Percentiles rank a stretch among this genome's conserved stretches.
These are phyloP conservation scores for Termitomyces sp. DNA, from an alignment of 768 basidiomycete species.

Conservation along the genomic window DNA sequence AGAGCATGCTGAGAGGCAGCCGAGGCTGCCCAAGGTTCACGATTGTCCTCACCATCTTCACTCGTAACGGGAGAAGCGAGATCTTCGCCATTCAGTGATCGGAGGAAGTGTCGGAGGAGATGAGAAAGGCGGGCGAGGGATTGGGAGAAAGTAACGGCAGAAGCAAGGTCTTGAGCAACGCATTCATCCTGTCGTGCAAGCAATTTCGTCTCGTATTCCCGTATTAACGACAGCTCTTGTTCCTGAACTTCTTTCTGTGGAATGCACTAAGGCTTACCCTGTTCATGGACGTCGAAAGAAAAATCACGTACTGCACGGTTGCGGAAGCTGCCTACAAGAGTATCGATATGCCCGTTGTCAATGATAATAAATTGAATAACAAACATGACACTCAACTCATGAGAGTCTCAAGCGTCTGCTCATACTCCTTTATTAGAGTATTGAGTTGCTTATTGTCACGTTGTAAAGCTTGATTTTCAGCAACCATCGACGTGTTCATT, in stretches of 20 bases:
- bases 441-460: slow-evolving; percentile 97
- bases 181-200: slow-evolving; percentile 68
- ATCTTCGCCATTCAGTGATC: slow-evolving; percentile 66
- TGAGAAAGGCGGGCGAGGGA: slow-evolving; percentile 68
- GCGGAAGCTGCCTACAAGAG: slow-evolving; percentile 55
- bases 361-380: background rate
- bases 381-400: slow-evolving; percentile 56
- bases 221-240: slow-evolving; percentile 82
- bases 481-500: slow-evolving; percentile 73
- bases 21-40: slow-evolving; percentile 33
- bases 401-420: slow-evolving; percentile 90
- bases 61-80: slow-evolving; percentile 19
- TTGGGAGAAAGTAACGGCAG: slow-evolving; percentile 61
- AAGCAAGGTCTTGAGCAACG: slow-evolving; percentile 48
- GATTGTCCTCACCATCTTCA: slow-evolving; percentile 28
- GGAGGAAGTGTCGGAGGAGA: slow-evolving; percentile 64
- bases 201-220: slow-evolving; percentile 88
- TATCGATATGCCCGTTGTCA: background rate
- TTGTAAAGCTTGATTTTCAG: slow-evolving; percentile 81
- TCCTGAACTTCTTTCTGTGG: slow-evolving; percentile 86
- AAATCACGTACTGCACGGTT: slow-evolving; percentile 73
- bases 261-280: background rate
- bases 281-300: background rate
- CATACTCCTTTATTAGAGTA: slow-evolving; percentile 89
- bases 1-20: slow-evolving; percentile 67